Evolutionary conservation across 805 yeast genomes (phyloP).

Genomic region (Debaryomyces prosopidis): DNA sequence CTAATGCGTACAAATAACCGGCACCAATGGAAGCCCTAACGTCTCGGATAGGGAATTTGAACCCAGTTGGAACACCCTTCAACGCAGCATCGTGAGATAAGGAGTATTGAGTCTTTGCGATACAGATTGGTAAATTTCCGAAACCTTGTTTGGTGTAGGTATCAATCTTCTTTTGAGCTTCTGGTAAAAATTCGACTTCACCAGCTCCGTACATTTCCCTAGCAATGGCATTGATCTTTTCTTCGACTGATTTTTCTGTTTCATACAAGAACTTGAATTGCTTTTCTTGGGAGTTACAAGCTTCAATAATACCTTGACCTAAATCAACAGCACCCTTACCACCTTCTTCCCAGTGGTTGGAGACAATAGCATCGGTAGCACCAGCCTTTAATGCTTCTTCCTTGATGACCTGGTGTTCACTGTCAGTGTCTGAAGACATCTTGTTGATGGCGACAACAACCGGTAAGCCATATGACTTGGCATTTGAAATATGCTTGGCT

Average conservation of each 20-base stretch:
- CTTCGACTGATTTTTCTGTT: conserved; percentile 61
- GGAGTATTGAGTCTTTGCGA: conserved; percentile 85
- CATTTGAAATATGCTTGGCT: conserved; percentile 75
- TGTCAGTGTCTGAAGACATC: conserved; percentile 70
- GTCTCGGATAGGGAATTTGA: conserved; percentile 79
- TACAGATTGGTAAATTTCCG: conserved; percentile 76
- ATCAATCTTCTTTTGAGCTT: conserved; percentile 69
- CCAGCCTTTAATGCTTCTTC: conserved; percentile 74
- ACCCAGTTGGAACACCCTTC: conserved; percentile 83
- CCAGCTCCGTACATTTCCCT: conserved; percentile 78
- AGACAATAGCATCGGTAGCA: conserved; percentile 74
- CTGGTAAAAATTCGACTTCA: conserved; percentile 65
- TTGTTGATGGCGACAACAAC: conserved; percentile 83
- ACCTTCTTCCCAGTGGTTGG: conserved; percentile 88
- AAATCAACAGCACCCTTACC: conserved; percentile 77
- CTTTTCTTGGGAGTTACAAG: conserved; percentile 50
- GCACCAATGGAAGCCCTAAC: conserved; percentile 80
- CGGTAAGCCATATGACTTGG: conserved; percentile 69
- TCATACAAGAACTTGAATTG: conserved; percentile 59
- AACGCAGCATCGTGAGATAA: conserved; percentile 78
- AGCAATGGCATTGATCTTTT: conserved; percentile 66
- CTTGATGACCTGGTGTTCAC: conserved; percentile 67
- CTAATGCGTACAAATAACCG: conserved; percentile 80
- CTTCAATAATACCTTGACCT: conserved; percentile 68
- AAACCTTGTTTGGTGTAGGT: conserved; percentile 73